A percentile compares a stretch with the other conserved stretches of the same genome.
Conservation (phyloP, 345 rosid species). For the Nephelium lappaceum region DNA sequence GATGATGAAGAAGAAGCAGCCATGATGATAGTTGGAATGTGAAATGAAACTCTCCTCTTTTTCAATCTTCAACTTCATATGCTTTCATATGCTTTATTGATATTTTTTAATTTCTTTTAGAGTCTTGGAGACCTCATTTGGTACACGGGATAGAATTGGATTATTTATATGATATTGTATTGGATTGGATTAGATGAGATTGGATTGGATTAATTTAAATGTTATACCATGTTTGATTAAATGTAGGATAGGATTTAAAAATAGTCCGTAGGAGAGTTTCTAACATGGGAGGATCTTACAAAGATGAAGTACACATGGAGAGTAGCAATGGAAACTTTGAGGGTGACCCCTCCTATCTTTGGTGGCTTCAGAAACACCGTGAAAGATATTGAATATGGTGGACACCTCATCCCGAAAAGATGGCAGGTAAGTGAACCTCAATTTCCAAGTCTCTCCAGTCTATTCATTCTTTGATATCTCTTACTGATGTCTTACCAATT, state of each 20-base stretch:
- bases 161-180: too few species aligned
- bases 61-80: too few species aligned
- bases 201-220: too few species aligned
- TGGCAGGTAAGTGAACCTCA: constrained; percentile 47
- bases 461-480: not conserved
- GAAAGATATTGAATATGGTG: constrained; percentile 41
- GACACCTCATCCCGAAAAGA: constrained; percentile 52
- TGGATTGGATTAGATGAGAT: too few species aligned
- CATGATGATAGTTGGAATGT: not conserved
- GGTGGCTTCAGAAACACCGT: constrained; percentile 51
- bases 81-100: too few species aligned
- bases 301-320: constrained; percentile 69
- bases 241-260: not conserved
- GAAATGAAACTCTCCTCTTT: not conserved
- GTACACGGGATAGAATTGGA: too few species aligned
- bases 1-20: constrained; percentile 13
- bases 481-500: not conserved
- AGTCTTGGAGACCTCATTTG: too few species aligned
- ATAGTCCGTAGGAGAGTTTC: constrained; percentile 38
- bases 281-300: constrained; percentile 58
- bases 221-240: too few species aligned
- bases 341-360: constrained; percentile 49
- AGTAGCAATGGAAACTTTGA: constrained; percentile 57
- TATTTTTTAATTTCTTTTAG: not conserved
- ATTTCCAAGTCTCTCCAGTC: not conserved